Conservation (phyloP, 2,329 filamentous ascomycete genomes). For the Talaromyces funiculosus region DNA sequence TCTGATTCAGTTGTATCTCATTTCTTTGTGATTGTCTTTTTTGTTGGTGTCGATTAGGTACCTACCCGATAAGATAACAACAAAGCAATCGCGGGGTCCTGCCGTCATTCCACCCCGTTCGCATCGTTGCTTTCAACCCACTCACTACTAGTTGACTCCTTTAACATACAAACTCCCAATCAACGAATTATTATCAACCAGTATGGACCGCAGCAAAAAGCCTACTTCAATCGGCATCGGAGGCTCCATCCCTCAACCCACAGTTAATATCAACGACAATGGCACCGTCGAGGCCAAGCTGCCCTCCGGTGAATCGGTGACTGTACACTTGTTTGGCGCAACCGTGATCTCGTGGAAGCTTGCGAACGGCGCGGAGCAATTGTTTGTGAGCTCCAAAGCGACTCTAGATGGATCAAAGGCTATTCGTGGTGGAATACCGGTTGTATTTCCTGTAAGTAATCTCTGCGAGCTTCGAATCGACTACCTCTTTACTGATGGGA, state of each 20-base stretch:
- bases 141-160: background rate
- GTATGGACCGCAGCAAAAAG: conserved; percentile 80
- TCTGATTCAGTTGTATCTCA: background rate
- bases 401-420: conserved; percentile 81
- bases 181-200: background rate
- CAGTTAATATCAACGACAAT: conserved; percentile 67
- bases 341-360: conserved; percentile 94
- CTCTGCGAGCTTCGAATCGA: background rate
- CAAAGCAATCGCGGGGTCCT: background rate
- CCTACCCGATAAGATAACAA: background rate
- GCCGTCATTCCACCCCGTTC: background rate
- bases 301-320: conserved; percentile 78
- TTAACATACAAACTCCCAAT: background rate
- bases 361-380: conserved; percentile 68
- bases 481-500: background rate
- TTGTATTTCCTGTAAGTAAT: conserved; percentile 78
- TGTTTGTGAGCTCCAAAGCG: conserved; percentile 77
- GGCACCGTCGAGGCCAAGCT: conserved; percentile 68
- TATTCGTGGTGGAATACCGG: conserved; percentile 82
- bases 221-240: conserved; percentile 70
- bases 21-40: background rate
- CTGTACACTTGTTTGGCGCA: conserved; percentile 83
- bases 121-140: background rate
- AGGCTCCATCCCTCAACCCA: conserved; percentile 68
- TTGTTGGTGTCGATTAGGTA: background rate